phyloP scores from a whole-genome alignment of 345 rosid genomes.

The Passiflora organensis region DNA sequence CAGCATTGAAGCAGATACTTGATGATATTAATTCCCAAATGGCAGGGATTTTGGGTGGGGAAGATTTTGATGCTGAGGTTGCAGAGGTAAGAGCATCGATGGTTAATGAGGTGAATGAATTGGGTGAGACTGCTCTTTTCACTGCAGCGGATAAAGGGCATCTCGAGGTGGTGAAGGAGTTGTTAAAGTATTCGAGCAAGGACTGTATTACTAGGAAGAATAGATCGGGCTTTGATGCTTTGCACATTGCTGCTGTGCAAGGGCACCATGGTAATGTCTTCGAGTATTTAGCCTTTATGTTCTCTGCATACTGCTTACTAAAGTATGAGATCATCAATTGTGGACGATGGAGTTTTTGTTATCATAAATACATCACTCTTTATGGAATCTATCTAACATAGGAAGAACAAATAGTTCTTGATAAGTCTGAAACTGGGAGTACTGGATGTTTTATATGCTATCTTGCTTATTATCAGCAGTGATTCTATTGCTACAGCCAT shows the following conservation, averaged over 20 bases:
- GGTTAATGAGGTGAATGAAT: slow-evolving; percentile 90
- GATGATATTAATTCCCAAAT: slow-evolving; percentile 63
- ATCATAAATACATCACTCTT: no score
- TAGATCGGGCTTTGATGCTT: slow-evolving; percentile 65
- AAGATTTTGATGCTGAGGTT: slow-evolving; percentile 66
- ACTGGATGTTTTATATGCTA: neutral
- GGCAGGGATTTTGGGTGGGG: slow-evolving; percentile 60
- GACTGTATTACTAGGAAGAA: slow-evolving; percentile 77
- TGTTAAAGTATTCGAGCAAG: slow-evolving; percentile 70
- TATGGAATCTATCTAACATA: no score
- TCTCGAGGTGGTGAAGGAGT: slow-evolving; percentile 79
- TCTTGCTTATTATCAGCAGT: neutral
- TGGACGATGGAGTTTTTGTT: neutral
- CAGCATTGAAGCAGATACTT: slow-evolving; percentile 71
- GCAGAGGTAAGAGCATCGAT: slow-evolving; percentile 76
- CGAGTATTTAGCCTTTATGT: neutral
- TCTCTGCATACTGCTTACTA: no score
- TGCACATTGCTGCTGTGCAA: slow-evolving; percentile 80
- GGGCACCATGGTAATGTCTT: slow-evolving; percentile 78
- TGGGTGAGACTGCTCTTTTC: slow-evolving; percentile 83
- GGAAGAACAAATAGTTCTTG: no score
- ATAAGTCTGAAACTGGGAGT: no score
- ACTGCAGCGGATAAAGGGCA: slow-evolving; percentile 91
- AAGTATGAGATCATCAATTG: no score
- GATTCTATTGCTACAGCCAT: slow-evolving; percentile 46